These are phyloP conservation scores for Scedosporium apiospermum DNA, from an alignment of 2,329 filamentous ascomycete genomes.

Conservation along the genomic window DNA sequence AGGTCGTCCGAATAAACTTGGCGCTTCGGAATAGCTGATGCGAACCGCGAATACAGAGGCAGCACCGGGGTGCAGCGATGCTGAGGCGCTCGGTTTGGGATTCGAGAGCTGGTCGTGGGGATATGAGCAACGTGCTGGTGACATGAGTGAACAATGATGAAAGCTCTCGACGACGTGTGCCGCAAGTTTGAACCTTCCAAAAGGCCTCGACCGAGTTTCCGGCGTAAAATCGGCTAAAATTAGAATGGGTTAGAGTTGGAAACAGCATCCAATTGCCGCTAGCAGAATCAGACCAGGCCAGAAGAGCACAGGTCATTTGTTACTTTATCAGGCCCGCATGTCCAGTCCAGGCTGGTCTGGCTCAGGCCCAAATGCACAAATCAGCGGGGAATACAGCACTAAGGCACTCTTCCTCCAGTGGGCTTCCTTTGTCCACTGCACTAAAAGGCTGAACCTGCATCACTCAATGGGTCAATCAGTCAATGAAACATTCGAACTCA, in stretches of 20 bases:
- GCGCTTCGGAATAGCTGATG: neutral
- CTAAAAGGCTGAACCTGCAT: neutral
- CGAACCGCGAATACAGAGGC: neutral
- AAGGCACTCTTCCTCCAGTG: neutral
- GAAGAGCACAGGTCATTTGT: neutral
- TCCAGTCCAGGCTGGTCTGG: too few relatives aligned
- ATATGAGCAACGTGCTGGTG: neutral
- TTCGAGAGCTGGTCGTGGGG: neutral
- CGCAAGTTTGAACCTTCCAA: neutral
- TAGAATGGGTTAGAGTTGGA: neutral
- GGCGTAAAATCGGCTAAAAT: neutral
- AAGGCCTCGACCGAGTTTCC: neutral
- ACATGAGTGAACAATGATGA: neutral
- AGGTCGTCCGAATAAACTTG: neutral
- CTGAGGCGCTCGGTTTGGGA: neutral
- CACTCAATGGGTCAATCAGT: too few relatives aligned
- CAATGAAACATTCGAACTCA: too few relatives aligned
- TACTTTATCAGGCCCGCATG: too few relatives aligned
- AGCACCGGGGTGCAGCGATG: neutral
- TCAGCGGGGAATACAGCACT: neutral
- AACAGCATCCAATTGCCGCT: too few relatives aligned
- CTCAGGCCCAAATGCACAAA: too few relatives aligned
- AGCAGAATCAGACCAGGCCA: neutral
- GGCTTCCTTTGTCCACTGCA: neutral
- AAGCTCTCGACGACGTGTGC: too few relatives aligned